Conservation (phyloP, 495 filamentous ascomycete genomes). For the Podospora conica region DNA sequence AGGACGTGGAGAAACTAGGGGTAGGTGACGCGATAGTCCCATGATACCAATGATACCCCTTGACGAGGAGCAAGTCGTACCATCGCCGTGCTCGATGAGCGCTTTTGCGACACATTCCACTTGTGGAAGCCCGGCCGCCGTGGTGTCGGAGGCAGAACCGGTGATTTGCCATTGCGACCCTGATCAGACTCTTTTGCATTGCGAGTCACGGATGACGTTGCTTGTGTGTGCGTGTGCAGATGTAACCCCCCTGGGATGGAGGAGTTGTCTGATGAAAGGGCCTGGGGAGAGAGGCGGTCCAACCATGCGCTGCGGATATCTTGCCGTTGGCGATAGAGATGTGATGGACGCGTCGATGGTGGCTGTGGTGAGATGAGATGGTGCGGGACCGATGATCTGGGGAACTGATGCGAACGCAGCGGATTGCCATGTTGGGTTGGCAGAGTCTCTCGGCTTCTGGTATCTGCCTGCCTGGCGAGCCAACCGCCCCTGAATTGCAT, state of each 20-base stretch:
- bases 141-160: neutral
- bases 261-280: neutral
- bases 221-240: neutral
- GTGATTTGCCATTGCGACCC: neutral
- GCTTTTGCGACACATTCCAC: neutral
- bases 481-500: neutral
- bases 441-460: neutral
- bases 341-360: neutral
- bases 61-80: neutral
- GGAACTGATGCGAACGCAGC: neutral
- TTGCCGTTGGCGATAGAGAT: neutral
- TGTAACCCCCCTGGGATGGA: neutral
- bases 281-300: neutral
- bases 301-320: neutral
- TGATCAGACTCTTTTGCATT: neutral
- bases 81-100: neutral
- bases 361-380: neutral
- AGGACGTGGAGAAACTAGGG: slow-evolving; percentile 66
- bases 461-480: neutral
- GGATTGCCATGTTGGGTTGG: neutral
- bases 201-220: neutral
- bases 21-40: neutral
- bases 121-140: neutral
- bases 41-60: neutral
- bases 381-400: neutral